Base-by-base conservation (phyloP, 2,329 filamentous ascomycete genomes). In the Penicillium sp. region DNA sequence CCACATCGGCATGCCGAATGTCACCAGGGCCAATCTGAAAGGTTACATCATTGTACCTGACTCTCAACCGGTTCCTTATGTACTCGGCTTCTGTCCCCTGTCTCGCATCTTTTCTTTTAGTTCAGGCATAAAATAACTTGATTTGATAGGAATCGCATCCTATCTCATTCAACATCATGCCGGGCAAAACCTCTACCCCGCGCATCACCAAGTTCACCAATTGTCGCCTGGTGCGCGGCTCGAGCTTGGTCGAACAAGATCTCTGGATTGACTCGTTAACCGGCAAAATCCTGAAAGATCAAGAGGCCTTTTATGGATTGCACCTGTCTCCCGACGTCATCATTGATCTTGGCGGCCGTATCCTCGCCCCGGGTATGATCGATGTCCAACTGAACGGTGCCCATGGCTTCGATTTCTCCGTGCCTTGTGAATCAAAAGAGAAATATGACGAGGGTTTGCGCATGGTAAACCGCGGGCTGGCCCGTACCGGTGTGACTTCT, bases 331-430 rank as follows among this genome's bases (percentile, higher is more conserved):
- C 91, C 1, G 88, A 92, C 65, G 73, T 83, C 59, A 84, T 85
- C 46, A 77, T 95, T 60, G 83, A 96, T 63, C 82, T 96, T 1
- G 81, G 83, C 43, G 89, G 89, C 50, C 88, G 88, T 61, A 92
- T 95, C 57, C 68, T 96, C 16, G 83, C 87, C 0, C 89, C 91
- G 0, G 91, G 91, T 22, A 79, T 96, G 64, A 93, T 96, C 60
- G 91, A 96, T 58, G 86, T 87, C 44, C 91, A 96, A 70, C 83
- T 96, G 59, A 96, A 96, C 64, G 91, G 91, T 40, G 90, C 88
- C 9, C 92, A 90, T 63, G 90, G 90, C 49, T 95, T 95, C 76
- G 92, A 95, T 74, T 95, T 95, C 69, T 93, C 89, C 1, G 77
- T 89, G 9, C 82, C 87, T n/a, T 78, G 70, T 29, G 69, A 84